These are phyloP conservation scores for Ajuga chamaepitys DNA, from an alignment of 257 asterid genomes.

Conservation along the genomic window DNA sequence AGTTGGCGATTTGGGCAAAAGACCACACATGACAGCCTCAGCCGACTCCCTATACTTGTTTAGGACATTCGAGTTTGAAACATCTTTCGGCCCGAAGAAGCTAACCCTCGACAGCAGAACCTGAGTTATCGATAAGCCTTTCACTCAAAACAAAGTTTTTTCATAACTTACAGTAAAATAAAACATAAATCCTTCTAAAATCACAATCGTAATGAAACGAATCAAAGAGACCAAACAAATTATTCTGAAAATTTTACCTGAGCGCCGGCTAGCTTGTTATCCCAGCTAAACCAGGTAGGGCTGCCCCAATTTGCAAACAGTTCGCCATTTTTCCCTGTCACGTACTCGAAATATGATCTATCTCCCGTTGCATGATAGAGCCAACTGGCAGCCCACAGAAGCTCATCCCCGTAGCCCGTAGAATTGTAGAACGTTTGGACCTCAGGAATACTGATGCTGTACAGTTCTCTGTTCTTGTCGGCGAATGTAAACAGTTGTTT, in stretches of 20 bases:
- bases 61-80: constrained; percentile 48
- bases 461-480: constrained; percentile 56
- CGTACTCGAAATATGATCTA: constrained; percentile 52
- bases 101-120: constrained; percentile 83
- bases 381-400: constrained; percentile 98
- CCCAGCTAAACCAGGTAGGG: constrained; percentile 99
- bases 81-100: constrained; percentile 63
- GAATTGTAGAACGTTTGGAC: constrained; percentile 78
- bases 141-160: not conserved
- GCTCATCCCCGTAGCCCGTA: constrained; percentile 96
- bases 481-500: constrained; percentile 78
- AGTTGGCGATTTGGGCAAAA: constrained; percentile 83
- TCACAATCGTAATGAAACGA: not conserved
- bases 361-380: constrained; percentile 89
- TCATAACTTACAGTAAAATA: not conserved
- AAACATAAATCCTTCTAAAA: not conserved
- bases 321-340: constrained; percentile 68
- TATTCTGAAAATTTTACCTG: constrained; percentile 42
- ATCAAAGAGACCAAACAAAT: not conserved
- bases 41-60: constrained; percentile 67
- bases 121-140: constrained; percentile 28
- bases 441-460: constrained; percentile 71
- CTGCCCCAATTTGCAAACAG: constrained; percentile 66
- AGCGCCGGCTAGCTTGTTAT: constrained; percentile 86
- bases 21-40: constrained; percentile 96